phyloP scores from a whole-genome alignment of 192 early-diverging fungal species.

The Umbelopsis vinacea region DNA sequence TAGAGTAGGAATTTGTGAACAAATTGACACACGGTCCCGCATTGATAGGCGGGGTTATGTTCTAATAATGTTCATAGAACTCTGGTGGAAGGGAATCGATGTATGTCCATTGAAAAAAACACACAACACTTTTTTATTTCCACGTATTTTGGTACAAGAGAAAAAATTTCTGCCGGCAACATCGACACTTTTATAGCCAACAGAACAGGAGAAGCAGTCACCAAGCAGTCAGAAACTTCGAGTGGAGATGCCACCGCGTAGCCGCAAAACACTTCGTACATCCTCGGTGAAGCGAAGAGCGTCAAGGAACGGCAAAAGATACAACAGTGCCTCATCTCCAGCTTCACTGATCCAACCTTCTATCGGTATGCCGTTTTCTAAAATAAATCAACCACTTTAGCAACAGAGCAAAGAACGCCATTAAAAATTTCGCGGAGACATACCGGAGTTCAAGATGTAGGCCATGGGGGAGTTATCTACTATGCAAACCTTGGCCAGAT shows the following conservation, averaged over 20 bases:
- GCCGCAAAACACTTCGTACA: constrained; percentile 75
- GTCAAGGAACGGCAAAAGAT: constrained; percentile 88
- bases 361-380: constrained; percentile 91
- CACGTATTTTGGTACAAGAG: constrained; percentile 22
- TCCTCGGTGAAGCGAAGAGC: constrained; percentile 86
- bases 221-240: constrained; percentile 20
- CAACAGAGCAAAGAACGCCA: too few species aligned
- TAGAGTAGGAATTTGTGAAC: constrained; percentile 2
- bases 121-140: constrained; percentile 23
- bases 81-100: constrained; percentile 24
- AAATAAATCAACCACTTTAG: too few species aligned
- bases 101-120: constrained; percentile 21
- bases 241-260: constrained; percentile 35
- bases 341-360: constrained; percentile 82
- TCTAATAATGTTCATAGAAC: constrained; percentile 16
- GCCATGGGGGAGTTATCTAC: constrained; percentile 77
- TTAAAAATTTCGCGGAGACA: constrained; percentile 5
- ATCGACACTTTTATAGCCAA: not conserved
- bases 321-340: constrained; percentile 81
- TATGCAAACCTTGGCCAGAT: constrained; percentile 80
- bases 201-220: not conserved
- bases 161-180: constrained; percentile 3
- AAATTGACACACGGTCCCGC: constrained; percentile 16
- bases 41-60: constrained; percentile 10
- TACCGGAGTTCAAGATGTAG: constrained; percentile 20